Evolutionary conservation across 2,329 filamentous ascomycete genomes (phyloP).

Genomic region (Trichoderma oligosporum): DNA sequence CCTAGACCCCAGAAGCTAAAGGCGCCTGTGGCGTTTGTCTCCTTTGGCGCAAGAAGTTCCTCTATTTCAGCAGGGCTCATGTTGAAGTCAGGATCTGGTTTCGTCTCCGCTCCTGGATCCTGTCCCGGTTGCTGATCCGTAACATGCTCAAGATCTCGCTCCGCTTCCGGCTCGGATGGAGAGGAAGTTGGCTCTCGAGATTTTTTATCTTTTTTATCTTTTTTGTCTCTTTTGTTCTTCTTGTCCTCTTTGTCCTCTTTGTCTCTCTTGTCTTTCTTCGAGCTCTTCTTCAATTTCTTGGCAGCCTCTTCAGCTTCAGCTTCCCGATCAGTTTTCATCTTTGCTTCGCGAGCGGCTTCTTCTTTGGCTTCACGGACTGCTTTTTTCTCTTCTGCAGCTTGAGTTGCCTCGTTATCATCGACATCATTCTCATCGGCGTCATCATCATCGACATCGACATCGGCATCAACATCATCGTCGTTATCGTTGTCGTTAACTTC

Average conservation of each 20-base stretch:
- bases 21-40: slow-evolving; percentile 37
- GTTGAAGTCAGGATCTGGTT: slow-evolving; percentile 27
- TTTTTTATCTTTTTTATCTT: slow-evolving; percentile 27
- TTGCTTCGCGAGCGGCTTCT: slow-evolving; percentile 22
- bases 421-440: slow-evolving; percentile 28
- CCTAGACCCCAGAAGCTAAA: slow-evolving; percentile 57
- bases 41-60: slow-evolving; percentile 37
- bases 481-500: slow-evolving; percentile 32
- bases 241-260: slow-evolving; percentile 26
- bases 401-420: slow-evolving; percentile 23
- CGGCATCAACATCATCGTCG: slow-evolving; percentile 21
- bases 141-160: slow-evolving; percentile 19
- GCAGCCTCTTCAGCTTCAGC: slow-evolving; percentile 28
- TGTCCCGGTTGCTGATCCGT: slow-evolving; percentile 5
- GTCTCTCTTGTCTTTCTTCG: slow-evolving; percentile 32
- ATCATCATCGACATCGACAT: slow-evolving; percentile 27
- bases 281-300: slow-evolving; percentile 43
- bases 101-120: slow-evolving; percentile 16
- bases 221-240: slow-evolving; percentile 26
- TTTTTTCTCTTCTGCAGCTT: slow-evolving; percentile 22
- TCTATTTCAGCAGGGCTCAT: slow-evolving; percentile 43
- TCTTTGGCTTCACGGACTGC: slow-evolving; percentile 22
- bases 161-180: slow-evolving; percentile 19
- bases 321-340: slow-evolving; percentile 25
- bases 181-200: slow-evolving; percentile 24